Percentiles rank a stretch among this genome's conserved stretches.
These are phyloP conservation scores for Eutrema japonicum DNA, from an alignment of 345 rosid genomes.

Conservation along the genomic window DNA sequence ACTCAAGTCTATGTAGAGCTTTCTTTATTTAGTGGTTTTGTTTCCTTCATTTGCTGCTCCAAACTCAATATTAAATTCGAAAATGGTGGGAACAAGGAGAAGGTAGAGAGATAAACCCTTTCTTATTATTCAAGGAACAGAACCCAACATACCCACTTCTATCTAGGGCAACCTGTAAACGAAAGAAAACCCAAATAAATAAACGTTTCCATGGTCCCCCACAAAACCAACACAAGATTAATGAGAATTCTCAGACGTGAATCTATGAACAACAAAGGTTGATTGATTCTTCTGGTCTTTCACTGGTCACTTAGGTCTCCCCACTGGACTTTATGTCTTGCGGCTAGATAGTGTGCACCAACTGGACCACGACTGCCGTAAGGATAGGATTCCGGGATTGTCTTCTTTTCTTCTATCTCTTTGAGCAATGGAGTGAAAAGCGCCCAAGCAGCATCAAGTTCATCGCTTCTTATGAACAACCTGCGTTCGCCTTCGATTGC, in stretches of 20 bases:
- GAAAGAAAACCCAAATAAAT: not conserved
- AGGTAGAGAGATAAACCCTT: slow-evolving; percentile 4
- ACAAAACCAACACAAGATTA: slow-evolving; percentile 10
- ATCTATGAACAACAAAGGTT: slow-evolving; percentile 14
- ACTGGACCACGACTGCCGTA: slow-evolving; percentile 98
- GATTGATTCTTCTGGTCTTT: not conserved
- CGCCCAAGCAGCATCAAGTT: slow-evolving; percentile 92
- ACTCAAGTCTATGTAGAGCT: not conserved
- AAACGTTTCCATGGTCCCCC: not conserved
- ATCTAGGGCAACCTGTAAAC: too few species aligned
- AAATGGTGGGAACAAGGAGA: not conserved
- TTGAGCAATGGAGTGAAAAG: slow-evolving; percentile 81
- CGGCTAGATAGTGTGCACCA: slow-evolving; percentile 97
- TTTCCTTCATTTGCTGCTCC: not conserved
- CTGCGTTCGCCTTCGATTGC: slow-evolving; percentile 96
- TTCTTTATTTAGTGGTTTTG: slow-evolving; percentile 6
- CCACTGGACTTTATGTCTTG: slow-evolving; percentile 90
- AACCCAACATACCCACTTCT: not conserved
- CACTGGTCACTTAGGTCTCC: slow-evolving; percentile 79
- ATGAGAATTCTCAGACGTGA: slow-evolving; percentile 19
- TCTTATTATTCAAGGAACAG: slow-evolving; percentile 25
- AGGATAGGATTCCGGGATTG: slow-evolving; percentile 83
- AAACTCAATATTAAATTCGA: not conserved
- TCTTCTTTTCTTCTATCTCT: slow-evolving; percentile 83
- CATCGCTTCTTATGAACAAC: slow-evolving; percentile 92